phyloP scores from a whole-genome alignment of 352 stramenopile species.

The Pythium utonaiense region DNA sequence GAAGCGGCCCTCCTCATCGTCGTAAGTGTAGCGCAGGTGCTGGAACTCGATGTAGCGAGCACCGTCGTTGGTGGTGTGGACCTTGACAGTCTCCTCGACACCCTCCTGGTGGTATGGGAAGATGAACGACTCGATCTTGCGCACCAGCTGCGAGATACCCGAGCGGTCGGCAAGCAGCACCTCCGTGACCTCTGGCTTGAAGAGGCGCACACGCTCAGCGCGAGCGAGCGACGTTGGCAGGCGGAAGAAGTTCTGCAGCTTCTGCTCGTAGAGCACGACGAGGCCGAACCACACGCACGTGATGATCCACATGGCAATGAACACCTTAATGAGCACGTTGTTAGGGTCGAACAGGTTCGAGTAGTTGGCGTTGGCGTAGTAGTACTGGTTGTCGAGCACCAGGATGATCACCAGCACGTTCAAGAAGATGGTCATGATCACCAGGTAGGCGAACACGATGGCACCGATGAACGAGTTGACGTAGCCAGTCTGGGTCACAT shows the following conservation, averaged over 20 bases:
- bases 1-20: constrained; percentile 22
- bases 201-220: constrained; percentile 19
- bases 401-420: constrained; percentile 25
- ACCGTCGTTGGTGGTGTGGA: constrained; percentile 22
- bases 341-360: constrained; percentile 25
- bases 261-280: constrained; percentile 22
- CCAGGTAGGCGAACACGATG: constrained; percentile 16
- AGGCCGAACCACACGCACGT: constrained; percentile 24
- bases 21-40: constrained; percentile 30
- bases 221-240: constrained; percentile 11
- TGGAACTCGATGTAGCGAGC: constrained; percentile 29
- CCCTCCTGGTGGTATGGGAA: constrained; percentile 23
- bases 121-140: constrained; percentile 18
- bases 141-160: constrained; percentile 25
- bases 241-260: constrained; percentile 31
- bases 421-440: constrained; percentile 22
- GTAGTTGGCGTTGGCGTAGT: constrained; percentile 19
- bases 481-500: constrained; percentile 23
- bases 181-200: constrained; percentile 28
- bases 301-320: constrained; percentile 25
- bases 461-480: constrained; percentile 12
- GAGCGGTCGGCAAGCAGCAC: constrained; percentile 23
- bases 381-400: constrained; percentile 24
- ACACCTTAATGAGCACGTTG: constrained; percentile 29
- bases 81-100: constrained; percentile 24